Evolutionary conservation across 495 filamentous ascomycete species (phyloP), one percentile per base, ranked within the genome.

Genomic region (Astrothelium subdiscretum): DNA sequence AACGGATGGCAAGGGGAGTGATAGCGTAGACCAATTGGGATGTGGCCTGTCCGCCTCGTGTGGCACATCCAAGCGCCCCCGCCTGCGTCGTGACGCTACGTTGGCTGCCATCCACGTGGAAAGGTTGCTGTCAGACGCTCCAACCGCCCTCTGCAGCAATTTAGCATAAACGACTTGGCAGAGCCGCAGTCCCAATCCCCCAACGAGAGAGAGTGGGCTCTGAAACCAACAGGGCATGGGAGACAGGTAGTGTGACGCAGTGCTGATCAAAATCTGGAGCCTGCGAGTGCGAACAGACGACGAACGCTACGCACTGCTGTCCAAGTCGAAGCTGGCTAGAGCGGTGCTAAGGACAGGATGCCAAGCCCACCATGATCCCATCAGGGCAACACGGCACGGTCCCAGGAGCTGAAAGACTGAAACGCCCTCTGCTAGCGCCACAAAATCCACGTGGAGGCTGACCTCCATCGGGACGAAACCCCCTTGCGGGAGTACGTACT

Each of bases 291-390:
- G 48, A 54, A 54, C 20, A 54, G 15, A 29, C 48, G 48, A 20
- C 48, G 43, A 54, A 54, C 24, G 48, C 48, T 8, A 8, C 20
- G 48, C 48, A 27, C 5, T 20, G 26, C 48, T 54, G 48, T 54
- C 48, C 48, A 54, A 54, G 48, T 54, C 48, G 22, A 54, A 54
- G 48, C 48, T 20, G 48, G 48, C 29, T 54, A 54, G 48, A 54
- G 48, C 5, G 6, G 15, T 54, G 48, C 48, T 27, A 29, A 20
- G 5, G 48, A 2, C 12, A n/a, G 48, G 22, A 38, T 38, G 35
- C 48, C n/a, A 54, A 29, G 22, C 24, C n/a, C 12, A 24, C 48
- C 8, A 29, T 24, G 29, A 20, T 12, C 48, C 48, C 24, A n/a
- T 48, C 5, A 10, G 29, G 24, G 48, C 24, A 54, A 27, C 8